A percentile compares a stretch with the other conserved stretches of the same genome.
Evolutionary conservation across 345 rosid genomes (phyloP).

Genomic region (Hibiscus mutabilis): DNA sequence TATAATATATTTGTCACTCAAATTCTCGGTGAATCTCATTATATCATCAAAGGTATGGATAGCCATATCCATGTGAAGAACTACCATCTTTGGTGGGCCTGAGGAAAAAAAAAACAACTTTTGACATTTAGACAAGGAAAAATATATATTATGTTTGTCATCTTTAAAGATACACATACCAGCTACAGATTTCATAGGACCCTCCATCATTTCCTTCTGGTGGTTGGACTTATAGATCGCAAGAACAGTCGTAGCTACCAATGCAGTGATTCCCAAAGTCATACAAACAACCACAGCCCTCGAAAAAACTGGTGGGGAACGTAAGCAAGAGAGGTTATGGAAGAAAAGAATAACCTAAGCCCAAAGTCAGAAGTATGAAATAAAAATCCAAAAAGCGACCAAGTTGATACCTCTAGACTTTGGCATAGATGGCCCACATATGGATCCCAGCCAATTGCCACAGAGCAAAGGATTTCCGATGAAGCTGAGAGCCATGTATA

Average conservation of each 20-base stretch:
- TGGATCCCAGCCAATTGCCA: slow-evolving; percentile 78
- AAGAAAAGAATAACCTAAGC: background rate
- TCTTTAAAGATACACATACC: slow-evolving; percentile 22
- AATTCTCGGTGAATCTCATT: slow-evolving; percentile 78
- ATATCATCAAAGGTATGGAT: slow-evolving; percentile 81
- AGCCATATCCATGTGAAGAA: slow-evolving; percentile 96
- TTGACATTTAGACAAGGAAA: background rate
- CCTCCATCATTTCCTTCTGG: slow-evolving; percentile 25
- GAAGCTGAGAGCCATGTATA: slow-evolving; percentile 36
- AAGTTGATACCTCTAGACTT: slow-evolving; percentile 46
- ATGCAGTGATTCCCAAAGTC: slow-evolving; percentile 44
- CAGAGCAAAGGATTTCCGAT: slow-evolving; percentile 73
- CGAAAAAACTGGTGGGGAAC: slow-evolving; percentile 39
- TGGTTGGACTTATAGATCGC: slow-evolving; percentile 58
- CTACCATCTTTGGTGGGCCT: slow-evolving; percentile 80
- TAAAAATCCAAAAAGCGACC: background rate
- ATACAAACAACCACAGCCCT: slow-evolving; percentile 56
- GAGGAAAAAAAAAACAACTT: background rate
- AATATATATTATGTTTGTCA: too few species aligned
- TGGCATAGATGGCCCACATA: slow-evolving; percentile 45
- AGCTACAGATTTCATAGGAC: slow-evolving; percentile 27
- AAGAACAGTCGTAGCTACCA: slow-evolving; percentile 40
- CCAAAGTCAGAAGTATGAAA: background rate
- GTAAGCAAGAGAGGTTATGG: background rate
- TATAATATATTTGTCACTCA: slow-evolving; percentile 59